Conservation (phyloP, 129 eudicot genomes). For the Gnaphalium uliginosum region DNA sequence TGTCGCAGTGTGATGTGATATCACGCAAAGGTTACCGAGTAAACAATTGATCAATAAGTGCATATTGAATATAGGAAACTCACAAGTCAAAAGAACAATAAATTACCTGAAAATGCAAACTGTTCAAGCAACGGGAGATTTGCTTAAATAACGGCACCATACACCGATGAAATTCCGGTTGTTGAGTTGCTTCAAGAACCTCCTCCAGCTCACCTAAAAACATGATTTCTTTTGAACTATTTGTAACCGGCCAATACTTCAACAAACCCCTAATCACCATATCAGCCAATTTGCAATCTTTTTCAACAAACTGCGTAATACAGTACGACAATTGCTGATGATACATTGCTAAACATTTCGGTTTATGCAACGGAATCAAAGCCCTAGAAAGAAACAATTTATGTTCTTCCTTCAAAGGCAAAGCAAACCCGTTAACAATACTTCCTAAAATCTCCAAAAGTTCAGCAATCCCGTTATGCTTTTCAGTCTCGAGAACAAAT, state of each 20-base stretch:
- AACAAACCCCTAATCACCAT: conserved; percentile 71
- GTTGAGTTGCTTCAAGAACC: conserved; percentile 80
- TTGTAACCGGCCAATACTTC: conserved; percentile 87
- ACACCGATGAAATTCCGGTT: conserved; percentile 74
- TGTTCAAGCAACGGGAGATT: conserved; percentile 68
- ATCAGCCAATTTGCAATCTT: conserved; percentile 87
- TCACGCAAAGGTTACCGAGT: background rate
- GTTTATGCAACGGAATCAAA: conserved; percentile 77
- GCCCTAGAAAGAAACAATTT: conserved; percentile 71
- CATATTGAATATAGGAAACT: background rate
- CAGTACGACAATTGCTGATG: conserved; percentile 79
- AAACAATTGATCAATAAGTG: background rate
- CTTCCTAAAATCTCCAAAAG: conserved; percentile 86
- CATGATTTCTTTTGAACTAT: conserved; percentile 81
- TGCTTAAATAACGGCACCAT: conserved; percentile 79
- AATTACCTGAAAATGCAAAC: conserved; percentile 84
- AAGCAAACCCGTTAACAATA: conserved; percentile 75
- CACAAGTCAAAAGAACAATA: conserved; percentile 8
- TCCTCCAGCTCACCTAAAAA: conserved; percentile 82
- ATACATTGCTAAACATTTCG: conserved; percentile 74
- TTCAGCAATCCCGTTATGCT: conserved; percentile 79
- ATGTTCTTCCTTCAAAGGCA: conserved; percentile 89
- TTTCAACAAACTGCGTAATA: conserved; percentile 74
- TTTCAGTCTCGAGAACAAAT: conserved; percentile 74
- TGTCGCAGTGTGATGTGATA: background rate